Evolutionary conservation across 768 basidiomycete genomes (phyloP).

Genomic region (Mycena crocata): DNA sequence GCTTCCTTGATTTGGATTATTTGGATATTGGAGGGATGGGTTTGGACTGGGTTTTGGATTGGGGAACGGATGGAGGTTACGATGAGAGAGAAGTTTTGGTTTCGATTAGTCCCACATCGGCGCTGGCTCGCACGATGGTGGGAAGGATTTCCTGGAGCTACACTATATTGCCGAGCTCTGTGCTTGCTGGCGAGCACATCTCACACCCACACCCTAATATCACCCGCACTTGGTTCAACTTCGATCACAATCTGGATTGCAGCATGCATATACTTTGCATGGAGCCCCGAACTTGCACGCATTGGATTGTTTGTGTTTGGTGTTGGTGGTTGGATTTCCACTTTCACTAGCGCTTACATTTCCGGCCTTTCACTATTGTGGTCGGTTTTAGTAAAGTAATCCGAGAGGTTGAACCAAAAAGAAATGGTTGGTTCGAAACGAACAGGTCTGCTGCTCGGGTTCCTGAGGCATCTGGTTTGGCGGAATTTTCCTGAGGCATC

Average conservation of each 20-base stretch:
- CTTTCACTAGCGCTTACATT: neutral
- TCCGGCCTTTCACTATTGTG: neutral
- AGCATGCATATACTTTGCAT: conserved; percentile 4
- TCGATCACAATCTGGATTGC: neutral
- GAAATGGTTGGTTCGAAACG: too few relatives aligned
- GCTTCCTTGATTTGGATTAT: neutral
- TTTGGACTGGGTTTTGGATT: neutral
- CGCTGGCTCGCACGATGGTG: neutral
- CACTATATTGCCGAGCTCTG: neutral
- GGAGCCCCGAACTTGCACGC: conserved; percentile 1
- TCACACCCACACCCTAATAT: too few relatives aligned
- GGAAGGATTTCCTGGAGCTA: neutral
- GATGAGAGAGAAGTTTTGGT: neutral
- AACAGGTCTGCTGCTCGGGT: too few relatives aligned
- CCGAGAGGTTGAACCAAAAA: too few relatives aligned
- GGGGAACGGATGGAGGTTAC: neutral
- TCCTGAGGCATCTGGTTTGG: too few relatives aligned
- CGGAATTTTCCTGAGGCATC: too few relatives aligned
- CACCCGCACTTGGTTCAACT: neutral
- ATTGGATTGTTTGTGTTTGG: conserved; percentile 1
- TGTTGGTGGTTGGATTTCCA: neutral
- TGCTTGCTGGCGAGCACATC: neutral
- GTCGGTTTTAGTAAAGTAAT: too few relatives aligned
- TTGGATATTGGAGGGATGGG: neutral
- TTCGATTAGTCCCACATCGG: neutral